phyloP scores from a whole-genome alignment of 352 stramenopile species.

The Blastocystis sp. region DNA sequence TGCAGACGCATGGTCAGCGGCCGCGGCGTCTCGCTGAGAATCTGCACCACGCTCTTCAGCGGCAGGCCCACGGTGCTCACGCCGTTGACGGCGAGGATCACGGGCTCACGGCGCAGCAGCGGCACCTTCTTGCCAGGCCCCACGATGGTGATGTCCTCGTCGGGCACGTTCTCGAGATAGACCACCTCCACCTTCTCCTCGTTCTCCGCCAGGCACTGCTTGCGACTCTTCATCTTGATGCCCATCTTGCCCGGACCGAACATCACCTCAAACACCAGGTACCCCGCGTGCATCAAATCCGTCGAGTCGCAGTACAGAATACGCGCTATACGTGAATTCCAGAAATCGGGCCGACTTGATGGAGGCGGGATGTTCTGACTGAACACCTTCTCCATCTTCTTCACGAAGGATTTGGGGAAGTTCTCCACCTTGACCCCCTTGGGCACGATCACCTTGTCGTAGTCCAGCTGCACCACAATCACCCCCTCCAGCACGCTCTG shows the following conservation, averaged over 20 bases:
- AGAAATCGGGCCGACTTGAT: neutral
- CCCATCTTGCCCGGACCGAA: conserved; percentile 60
- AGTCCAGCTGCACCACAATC: conserved; percentile 64
- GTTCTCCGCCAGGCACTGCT: conserved; percentile 32
- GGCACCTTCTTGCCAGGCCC: conserved; percentile 35
- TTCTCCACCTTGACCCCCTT: conserved; percentile 18
- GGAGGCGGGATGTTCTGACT: conserved; percentile 35
- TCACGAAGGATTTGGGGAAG: conserved; percentile 39
- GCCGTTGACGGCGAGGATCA: conserved; percentile 67
- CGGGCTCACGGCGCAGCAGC: conserved; percentile 24
- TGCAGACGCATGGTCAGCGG: conserved; percentile 42
- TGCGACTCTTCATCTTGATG: conserved; percentile 64
- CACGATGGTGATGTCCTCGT: conserved; percentile 49
- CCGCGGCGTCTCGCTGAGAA: conserved; percentile 19
- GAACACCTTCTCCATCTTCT: conserved; percentile 66
- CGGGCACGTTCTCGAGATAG: conserved; percentile 50
- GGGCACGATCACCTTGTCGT: conserved; percentile 58
- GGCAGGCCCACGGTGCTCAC: neutral
- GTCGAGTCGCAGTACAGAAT: conserved; percentile 59
- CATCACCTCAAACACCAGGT: conserved; percentile 64
- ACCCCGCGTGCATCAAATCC: conserved; percentile 8
- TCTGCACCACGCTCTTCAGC: conserved; percentile 16
- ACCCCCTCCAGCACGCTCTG: conserved; percentile 24
- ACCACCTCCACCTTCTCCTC: conserved; percentile 41
- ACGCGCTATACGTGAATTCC: neutral